Evolutionary conservation across 805 yeast genomes (phyloP).

Genomic region (Henningerozyma blattae): DNA sequence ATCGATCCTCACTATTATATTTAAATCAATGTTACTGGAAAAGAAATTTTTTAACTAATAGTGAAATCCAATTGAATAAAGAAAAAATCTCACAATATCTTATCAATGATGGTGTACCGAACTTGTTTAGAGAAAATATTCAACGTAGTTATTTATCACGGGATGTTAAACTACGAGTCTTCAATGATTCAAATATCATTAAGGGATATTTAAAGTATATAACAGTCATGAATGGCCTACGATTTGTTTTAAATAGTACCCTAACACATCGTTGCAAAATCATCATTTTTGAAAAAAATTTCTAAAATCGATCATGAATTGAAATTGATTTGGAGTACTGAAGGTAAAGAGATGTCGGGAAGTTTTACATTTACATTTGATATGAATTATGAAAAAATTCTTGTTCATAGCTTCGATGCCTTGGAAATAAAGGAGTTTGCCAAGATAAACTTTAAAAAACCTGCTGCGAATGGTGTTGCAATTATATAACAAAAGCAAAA

Average conservation of each 20-base stretch:
- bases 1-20: no score
- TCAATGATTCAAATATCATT: conserved; percentile 43
- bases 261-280: neutral
- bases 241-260: conserved; percentile 37
- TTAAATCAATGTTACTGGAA: no score
- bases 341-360: conserved; percentile 29
- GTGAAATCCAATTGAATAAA: neutral
- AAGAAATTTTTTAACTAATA: no score
- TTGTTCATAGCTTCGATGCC: conserved; percentile 57
- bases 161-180: conserved; percentile 38
- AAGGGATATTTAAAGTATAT: conserved; percentile 45
- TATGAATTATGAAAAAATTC: conserved; percentile 38
- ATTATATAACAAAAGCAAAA: no score
- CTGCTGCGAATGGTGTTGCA: no score
- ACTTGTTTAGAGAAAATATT: conserved; percentile 33
- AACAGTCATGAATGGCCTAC: conserved; percentile 45
- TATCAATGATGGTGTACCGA: conserved; percentile 35
- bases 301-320: conserved; percentile 14
- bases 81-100: conserved; percentile 35
- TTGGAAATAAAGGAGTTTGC: conserved; percentile 50
- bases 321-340: conserved; percentile 38
- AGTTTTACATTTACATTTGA: conserved; percentile 55
- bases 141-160: conserved; percentile 33
- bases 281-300: neutral
- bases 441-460: no score